Conservation (phyloP, 768 basidiomycete species). For the Pleurotus tuber-regium region DNA sequence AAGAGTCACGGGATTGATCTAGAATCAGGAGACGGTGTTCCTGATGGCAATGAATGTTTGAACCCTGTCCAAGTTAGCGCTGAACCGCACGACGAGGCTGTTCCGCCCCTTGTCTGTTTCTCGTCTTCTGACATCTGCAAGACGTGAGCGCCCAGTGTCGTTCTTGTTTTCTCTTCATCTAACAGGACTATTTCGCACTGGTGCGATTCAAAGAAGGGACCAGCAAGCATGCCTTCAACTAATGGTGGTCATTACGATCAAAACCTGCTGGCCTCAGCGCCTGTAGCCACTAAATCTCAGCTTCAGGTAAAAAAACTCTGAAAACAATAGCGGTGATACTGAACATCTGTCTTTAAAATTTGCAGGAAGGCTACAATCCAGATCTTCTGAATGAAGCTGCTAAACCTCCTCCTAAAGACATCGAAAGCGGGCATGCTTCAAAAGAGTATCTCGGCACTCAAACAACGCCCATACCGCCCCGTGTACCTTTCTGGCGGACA, state of each 20-base stretch:
- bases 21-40: too few relatives aligned
- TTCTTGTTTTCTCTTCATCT: not conserved
- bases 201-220: constrained; percentile 1
- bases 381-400: constrained; percentile 34
- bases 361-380: constrained; percentile 54
- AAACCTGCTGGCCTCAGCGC: constrained; percentile 35
- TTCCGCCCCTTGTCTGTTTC: not conserved
- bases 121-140: constrained; percentile 1
- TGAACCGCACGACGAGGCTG: constrained; percentile 9
- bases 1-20: too few relatives aligned
- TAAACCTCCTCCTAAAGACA: constrained; percentile 18
- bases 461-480: constrained; percentile 15
- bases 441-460: constrained; percentile 19
- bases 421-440: constrained; percentile 17
- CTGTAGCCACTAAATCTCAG: constrained; percentile 40
- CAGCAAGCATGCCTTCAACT: constrained; percentile 18
- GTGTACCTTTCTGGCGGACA: constrained; percentile 48
- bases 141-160: constrained; percentile 5
- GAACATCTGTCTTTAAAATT: not conserved
- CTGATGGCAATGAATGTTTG: too few relatives aligned
- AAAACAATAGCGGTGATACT: not conserved
- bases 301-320: constrained; percentile 30
- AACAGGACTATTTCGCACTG: not conserved
- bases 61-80: constrained; percentile 7
- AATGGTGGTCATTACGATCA: constrained; percentile 31